Evolutionary conservation across 768 basidiomycete genomes (phyloP).

Genomic region (Dacryopinax spathularia): DNA sequence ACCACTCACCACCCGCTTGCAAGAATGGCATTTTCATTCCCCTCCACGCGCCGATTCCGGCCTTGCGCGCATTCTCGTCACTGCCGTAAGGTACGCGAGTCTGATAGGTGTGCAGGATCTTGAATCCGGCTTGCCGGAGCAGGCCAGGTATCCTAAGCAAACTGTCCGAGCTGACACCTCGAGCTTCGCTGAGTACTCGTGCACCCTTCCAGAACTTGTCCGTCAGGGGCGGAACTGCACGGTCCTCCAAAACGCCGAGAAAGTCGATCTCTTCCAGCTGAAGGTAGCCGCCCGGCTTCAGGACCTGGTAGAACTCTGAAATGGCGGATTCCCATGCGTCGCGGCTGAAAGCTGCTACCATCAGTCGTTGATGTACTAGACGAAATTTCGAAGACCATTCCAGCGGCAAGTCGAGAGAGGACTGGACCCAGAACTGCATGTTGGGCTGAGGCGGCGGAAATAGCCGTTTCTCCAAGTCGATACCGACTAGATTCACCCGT

Average conservation of each 20-base stretch:
- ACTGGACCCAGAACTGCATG: constrained; percentile 12
- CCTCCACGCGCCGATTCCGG: neutral
- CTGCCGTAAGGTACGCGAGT: neutral
- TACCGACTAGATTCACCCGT: constrained; percentile 6
- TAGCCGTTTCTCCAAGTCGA: constrained; percentile 13
- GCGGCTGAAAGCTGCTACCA: constrained; percentile 4
- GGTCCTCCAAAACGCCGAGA: neutral
- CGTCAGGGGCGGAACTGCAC: neutral
- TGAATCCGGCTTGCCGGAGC: neutral
- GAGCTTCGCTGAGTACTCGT: neutral
- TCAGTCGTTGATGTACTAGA: constrained; percentile 11
- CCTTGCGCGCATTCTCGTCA: neutral
- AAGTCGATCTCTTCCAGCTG: constrained; percentile 22
- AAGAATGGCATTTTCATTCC: neutral
- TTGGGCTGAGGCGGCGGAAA: constrained; percentile 12
- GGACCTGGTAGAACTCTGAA: constrained; percentile 7
- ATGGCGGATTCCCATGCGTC: constrained; percentile 4
- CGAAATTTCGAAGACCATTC: constrained; percentile 5
- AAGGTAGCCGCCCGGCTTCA: constrained; percentile 18
- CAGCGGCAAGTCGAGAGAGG: constrained; percentile 12
- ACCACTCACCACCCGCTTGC: neutral
- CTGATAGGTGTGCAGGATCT: neutral
- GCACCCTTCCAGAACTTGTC: neutral
- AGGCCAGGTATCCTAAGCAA: neutral
- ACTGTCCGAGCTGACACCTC: neutral